Evolutionary conservation across 192 early-diverging fungal species (phyloP), one percentile per base, ranked within the genome.

Genomic region (Haplosporangium gracile): DNA sequence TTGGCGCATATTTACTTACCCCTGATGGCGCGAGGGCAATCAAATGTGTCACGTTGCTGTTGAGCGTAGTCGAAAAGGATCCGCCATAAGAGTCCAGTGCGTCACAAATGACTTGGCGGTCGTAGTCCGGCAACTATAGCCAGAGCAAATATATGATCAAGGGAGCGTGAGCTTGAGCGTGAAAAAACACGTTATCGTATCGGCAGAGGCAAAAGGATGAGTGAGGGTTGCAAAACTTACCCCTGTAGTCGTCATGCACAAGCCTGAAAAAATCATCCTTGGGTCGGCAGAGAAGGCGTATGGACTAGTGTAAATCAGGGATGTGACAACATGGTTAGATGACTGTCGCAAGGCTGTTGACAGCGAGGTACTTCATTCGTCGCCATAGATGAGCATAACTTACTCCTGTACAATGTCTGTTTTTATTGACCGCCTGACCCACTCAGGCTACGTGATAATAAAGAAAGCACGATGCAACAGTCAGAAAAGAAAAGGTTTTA

Each of bases 181-280:
- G 39, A 39, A 32, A 34, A 26, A 34, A 51, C 11, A 45, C 0
- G 9, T 24, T 8, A 39, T 11, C n/a, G 20, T 13, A n/a, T 32
- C 29, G 29, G n/a, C 36, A n/a, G 68, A 68, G 36, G 45, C 10
- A 3, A 43, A 7, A 49, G 5, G n/a, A 40, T 7, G 60, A 26
- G 26, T 1, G 3, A 65, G 3, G 0, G 4, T 53, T 4, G 1
- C 24, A 1, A 10, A 15, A 49, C 84, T 40, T 70, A 81, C 84
- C 2, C 77, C 79, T 69, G 84, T 81, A 2, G 84, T 76, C 26
- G 84, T 68, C n/a, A 86, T n/a, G 4, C 80, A 65, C 1, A 81
- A n/a, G 9, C 84, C 84, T 11, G 84, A 86, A 43, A 86, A 86
- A 39, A 86, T 81, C 78, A 80, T 77, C 42, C 45, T 29, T 43